Percentiles rank a stretch among this genome's conserved stretches.
Conservation (phyloP, 768 basidiomycete species). For the Boletus bicolor region DNA sequence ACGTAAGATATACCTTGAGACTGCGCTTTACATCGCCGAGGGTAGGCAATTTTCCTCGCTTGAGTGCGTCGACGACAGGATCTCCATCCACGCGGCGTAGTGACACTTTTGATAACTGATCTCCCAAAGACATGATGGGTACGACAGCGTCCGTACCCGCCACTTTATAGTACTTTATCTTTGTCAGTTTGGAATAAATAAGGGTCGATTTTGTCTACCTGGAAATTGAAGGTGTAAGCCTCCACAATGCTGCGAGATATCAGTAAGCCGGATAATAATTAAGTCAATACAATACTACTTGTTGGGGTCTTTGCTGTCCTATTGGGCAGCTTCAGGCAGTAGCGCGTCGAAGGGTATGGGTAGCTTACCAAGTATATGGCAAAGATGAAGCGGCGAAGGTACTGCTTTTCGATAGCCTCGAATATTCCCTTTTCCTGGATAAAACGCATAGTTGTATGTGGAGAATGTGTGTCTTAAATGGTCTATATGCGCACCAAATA, state of each 20-base stretch:
- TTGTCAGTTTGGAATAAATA: slow-evolving; percentile 3
- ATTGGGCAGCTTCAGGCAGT: slow-evolving; percentile 1
- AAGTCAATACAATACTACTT: slow-evolving; percentile 47
- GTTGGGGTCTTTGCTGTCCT: slow-evolving; percentile 84
- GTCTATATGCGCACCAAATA: slow-evolving; percentile 58
- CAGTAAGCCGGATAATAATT: slow-evolving; percentile 11
- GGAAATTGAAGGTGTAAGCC: slow-evolving; percentile 86
- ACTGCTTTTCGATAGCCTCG: slow-evolving; percentile 80
- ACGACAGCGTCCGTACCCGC: slow-evolving; percentile 57
- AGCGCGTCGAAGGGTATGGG: background rate
- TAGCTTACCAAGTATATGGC: slow-evolving; percentile 72
- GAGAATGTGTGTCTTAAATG: slow-evolving; percentile 6
- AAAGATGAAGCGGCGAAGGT: slow-evolving; percentile 82
- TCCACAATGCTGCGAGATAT: slow-evolving; percentile 64
- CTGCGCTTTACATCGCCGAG: slow-evolving; percentile 79
- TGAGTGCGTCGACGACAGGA: slow-evolving; percentile 57
- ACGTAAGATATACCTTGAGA: slow-evolving; percentile 53
- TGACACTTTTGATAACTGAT: slow-evolving; percentile 51
- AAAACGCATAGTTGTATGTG: slow-evolving; percentile 4
- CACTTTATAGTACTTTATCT: slow-evolving; percentile 59
- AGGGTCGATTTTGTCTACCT: slow-evolving; percentile 37
- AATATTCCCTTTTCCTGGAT: slow-evolving; percentile 80
- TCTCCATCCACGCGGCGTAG: slow-evolving; percentile 44
- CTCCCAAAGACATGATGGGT: slow-evolving; percentile 73
- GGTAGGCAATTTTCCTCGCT: slow-evolving; percentile 63